phyloP scores from a whole-genome alignment of 2,329 filamentous ascomycete species.

The Aspergillus alliaceus region DNA sequence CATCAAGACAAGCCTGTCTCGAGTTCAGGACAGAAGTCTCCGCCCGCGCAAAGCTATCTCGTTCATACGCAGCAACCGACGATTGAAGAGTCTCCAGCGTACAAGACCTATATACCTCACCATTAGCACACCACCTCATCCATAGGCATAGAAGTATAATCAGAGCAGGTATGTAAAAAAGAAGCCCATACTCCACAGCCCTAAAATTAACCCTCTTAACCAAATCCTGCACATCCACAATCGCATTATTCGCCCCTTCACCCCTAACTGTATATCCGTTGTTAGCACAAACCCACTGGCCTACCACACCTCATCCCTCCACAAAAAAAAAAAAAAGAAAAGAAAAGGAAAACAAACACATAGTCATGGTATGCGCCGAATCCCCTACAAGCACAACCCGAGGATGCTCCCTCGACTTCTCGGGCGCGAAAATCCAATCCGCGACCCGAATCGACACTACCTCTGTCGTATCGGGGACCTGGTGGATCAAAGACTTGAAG shows the following conservation, averaged over 20 bases:
- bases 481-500: conserved; percentile 45
- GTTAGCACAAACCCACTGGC: background rate
- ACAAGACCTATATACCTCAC: conserved; percentile 10
- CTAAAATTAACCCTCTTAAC: conserved; percentile 30
- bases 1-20: conserved; percentile 50
- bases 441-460: conserved; percentile 49
- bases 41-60: conserved; percentile 44
- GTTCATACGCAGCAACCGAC: conserved; percentile 42
- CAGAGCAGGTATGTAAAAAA: background rate
- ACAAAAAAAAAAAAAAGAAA: background rate
- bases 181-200: background rate
- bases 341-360: conserved; percentile 49
- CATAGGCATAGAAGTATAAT: background rate
- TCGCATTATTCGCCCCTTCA: conserved; percentile 59
- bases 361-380: conserved; percentile 59
- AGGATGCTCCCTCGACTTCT: conserved; percentile 34
- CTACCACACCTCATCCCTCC: too few relatives aligned
- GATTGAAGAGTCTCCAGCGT: conserved; percentile 1
- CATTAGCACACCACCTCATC: background rate
- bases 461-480: conserved; percentile 44
- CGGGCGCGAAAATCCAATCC: conserved; percentile 47
- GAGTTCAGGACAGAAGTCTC: conserved; percentile 52
- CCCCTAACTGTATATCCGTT: conserved; percentile 49
- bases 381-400: conserved; percentile 54
- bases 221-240: conserved; percentile 53